Conservation (phyloP, 2,329 filamentous ascomycete genomes). For the Trichoderma atrobrunneum region DNA sequence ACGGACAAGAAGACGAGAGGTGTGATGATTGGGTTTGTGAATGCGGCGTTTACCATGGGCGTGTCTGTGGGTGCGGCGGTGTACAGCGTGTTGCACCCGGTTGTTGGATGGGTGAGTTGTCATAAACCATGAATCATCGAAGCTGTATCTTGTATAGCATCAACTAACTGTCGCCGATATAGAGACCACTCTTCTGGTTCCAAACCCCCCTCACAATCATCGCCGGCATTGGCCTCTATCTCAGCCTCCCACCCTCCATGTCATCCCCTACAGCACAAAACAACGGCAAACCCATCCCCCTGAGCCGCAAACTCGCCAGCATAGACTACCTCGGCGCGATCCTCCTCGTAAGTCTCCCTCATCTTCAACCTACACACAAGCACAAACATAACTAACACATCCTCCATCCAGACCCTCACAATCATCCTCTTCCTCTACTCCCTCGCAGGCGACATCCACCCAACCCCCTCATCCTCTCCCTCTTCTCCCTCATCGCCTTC, state of each 20-base stretch:
- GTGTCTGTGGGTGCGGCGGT: slow-evolving; percentile 69
- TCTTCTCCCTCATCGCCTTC: slow-evolving; percentile 51
- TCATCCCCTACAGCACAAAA: neutral
- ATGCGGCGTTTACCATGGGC: slow-evolving; percentile 69
- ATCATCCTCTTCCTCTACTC: slow-evolving; percentile 72
- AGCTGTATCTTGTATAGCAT: neutral
- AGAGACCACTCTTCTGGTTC: slow-evolving; percentile 70
- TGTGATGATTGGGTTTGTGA: slow-evolving; percentile 70
- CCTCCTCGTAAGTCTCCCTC: slow-evolving; percentile 51
- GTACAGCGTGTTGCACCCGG: slow-evolving; percentile 61
- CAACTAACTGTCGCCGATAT: neutral
- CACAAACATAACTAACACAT: neutral
- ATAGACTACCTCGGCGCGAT: slow-evolving; percentile 75
- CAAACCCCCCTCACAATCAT: slow-evolving; percentile 65
- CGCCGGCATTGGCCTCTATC: slow-evolving; percentile 60
- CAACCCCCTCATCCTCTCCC: slow-evolving; percentile 57
- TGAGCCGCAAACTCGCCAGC: neutral
- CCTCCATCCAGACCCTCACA: slow-evolving; percentile 49
- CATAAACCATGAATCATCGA: rapidly evolving
- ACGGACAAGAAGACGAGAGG: slow-evolving; percentile 65
- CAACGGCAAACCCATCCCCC: neutral
- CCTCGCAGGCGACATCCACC: slow-evolving; percentile 61
- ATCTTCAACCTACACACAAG: too few species aligned
- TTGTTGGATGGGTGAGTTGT: slow-evolving; percentile 65
- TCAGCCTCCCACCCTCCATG: slow-evolving; percentile 56